These are phyloP conservation scores for Physcomitrium patens DNA, from an alignment of 225 moss, liverwort and hornwort species.

Conservation along the genomic window DNA sequence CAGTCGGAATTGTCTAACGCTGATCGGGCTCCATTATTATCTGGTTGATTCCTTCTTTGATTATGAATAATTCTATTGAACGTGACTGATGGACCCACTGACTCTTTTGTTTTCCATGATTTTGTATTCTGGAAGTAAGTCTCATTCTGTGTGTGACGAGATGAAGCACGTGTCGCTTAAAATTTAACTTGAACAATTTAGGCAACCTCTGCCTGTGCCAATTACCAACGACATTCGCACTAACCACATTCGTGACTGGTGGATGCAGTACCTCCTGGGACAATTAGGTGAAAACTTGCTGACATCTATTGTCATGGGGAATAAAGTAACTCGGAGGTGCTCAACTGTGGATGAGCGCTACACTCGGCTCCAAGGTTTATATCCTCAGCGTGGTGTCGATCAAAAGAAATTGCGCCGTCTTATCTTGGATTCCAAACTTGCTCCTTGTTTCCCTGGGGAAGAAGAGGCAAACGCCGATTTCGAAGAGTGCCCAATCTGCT, in stretches of 20 bases:
- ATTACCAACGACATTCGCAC: neutral
- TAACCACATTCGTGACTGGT: neutral
- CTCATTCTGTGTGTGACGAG: neutral
- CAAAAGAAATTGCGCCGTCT: slow-evolving; percentile 63
- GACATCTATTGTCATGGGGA: slow-evolving; percentile 46
- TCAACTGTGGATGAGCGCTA: slow-evolving; percentile 54
- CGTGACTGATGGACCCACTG: neutral
- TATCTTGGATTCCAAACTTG: slow-evolving; percentile 57
- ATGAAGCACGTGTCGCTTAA: too few species aligned
- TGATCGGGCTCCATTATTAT: neutral
- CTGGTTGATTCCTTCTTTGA: neutral
- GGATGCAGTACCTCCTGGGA: slow-evolving; percentile 16
- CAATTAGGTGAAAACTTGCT: slow-evolving; percentile 4
- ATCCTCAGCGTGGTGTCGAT: slow-evolving; percentile 53
- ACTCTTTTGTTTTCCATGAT: neutral
- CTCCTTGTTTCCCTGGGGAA: slow-evolving; percentile 66
- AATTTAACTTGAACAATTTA: neutral
- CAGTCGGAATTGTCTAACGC: neutral
- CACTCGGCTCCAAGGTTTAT: slow-evolving; percentile 65
- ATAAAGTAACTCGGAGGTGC: slow-evolving; percentile 60
- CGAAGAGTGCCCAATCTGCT: slow-evolving; percentile 68
- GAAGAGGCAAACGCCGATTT: slow-evolving; percentile 46
- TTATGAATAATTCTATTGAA: neutral
- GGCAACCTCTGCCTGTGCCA: neutral
- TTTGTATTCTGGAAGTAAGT: neutral